phyloP scores from a whole-genome alignment of 2,329 filamentous ascomycete species.

The Colletotrichum agaves region DNA sequence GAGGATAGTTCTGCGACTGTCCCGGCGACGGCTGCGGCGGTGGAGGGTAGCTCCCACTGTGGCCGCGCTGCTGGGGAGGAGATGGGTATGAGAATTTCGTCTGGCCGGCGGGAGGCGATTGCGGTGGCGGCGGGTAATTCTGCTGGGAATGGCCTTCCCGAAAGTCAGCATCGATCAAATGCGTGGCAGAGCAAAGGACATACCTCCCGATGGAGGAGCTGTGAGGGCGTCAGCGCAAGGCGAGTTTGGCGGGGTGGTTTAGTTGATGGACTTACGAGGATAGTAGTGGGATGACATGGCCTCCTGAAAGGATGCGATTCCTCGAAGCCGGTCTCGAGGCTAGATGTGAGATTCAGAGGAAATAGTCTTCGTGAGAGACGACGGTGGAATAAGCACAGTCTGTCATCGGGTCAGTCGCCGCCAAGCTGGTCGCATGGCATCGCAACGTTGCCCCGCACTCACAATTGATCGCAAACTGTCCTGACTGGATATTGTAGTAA shows the following conservation, averaged over 20 bases:
- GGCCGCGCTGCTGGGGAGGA: constrained; percentile 45
- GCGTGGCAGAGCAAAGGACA: not conserved
- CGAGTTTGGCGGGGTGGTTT: constrained; percentile 5
- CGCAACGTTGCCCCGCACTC: constrained; percentile 32
- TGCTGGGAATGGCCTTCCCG: constrained; percentile 42
- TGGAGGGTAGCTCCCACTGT: constrained; percentile 44
- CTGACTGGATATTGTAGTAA: not conserved
- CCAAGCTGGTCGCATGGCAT: constrained; percentile 16
- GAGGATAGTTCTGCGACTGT: constrained; percentile 39
- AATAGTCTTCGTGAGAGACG: not conserved
- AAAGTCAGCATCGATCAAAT: constrained; percentile 14
- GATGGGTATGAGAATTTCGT: constrained; percentile 58
- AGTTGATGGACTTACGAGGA: constrained; percentile 28
- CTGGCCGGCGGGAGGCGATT: constrained; percentile 58
- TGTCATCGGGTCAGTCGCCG: constrained; percentile 18
- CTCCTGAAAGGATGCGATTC: not conserved
- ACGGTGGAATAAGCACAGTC: constrained; percentile 3
- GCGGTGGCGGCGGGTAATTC: constrained; percentile 59
- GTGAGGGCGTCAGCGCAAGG: constrained; percentile 27
- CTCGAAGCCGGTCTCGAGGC: not conserved
- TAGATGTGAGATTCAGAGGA: not conserved
- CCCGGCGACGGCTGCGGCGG: constrained; percentile 42
- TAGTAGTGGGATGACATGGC: constrained; percentile 36
- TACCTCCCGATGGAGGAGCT: constrained; percentile 36
- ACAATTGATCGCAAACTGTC: constrained; percentile 16